Conservation (phyloP, 2,329 filamentous ascomycete species). For the Microcyclospora tardicrescens region DNA sequence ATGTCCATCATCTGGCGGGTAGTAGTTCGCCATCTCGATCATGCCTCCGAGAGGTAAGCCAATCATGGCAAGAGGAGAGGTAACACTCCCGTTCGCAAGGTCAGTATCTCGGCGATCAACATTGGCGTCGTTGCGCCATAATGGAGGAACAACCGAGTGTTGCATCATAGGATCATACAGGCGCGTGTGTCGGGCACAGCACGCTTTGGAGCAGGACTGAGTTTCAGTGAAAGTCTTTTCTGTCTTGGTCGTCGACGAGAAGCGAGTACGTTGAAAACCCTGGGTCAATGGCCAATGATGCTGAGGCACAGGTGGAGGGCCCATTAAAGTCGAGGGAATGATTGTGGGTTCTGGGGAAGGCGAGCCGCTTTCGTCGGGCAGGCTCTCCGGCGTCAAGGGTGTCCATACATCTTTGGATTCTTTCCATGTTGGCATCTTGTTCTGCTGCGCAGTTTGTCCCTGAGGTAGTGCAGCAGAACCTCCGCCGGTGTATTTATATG, state of each 20-base stretch:
- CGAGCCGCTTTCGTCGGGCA: too few relatives aligned
- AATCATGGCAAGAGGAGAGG: constrained; percentile 4
- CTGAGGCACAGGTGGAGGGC: too few relatives aligned
- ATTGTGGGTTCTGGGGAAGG: too few relatives aligned
- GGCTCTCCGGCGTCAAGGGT: too few relatives aligned
- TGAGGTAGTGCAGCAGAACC: too few relatives aligned
- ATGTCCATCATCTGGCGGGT: neutral
- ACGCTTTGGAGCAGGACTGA: neutral
- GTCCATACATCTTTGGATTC: too few relatives aligned
- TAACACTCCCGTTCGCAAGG: neutral
- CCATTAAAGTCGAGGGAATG: too few relatives aligned
- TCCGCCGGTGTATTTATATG: too few relatives aligned
- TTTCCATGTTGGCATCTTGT: too few relatives aligned
- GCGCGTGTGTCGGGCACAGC: too few relatives aligned
- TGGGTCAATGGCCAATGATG: neutral
- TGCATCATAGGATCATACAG: neutral
- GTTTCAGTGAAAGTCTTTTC: neutral
- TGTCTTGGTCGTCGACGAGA: neutral
- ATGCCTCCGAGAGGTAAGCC: constrained; percentile 6
- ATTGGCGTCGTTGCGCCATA: constrained; percentile 1
- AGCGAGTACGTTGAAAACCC: neutral
- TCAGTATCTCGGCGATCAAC: neutral
- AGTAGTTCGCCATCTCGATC: constrained; percentile 5
- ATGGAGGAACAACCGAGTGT: neutral
- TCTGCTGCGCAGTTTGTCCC: too few relatives aligned